Base-by-base conservation (phyloP, 306 rosid species). In the Castanospermum australe region DNA sequence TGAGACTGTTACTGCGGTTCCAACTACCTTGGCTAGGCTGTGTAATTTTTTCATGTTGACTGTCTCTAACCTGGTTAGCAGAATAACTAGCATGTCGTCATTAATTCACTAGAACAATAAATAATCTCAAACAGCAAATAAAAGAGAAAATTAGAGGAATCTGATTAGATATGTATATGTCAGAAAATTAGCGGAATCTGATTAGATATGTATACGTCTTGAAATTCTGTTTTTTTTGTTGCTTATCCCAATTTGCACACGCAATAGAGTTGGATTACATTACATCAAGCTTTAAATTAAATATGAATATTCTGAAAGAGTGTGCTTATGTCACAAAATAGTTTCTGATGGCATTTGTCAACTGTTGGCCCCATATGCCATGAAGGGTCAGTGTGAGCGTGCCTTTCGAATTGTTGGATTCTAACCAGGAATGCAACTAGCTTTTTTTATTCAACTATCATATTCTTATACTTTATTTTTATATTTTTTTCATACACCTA, bases 1-100 rank as follows among this genome's bases (percentile, higher is more conserved):
- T 21, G 87, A 68, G 2, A 96, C 93, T 11, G 99, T 91, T 17
- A 93, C 79, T 13, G 68, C 88, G 0, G 99, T 96, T 62, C 99
- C 99, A 20, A 81, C 69, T 32, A 96, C 92, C 87, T 96, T 96
- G 2, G 98, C 98, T 0, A 86, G 2, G 77, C 98, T 96, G 11
- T 85, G 92, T 3, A 93, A 11, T 71, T 96, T 96, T 75, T 22
- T 96, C 4, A 89, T 76, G 68, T 96, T 91, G 42, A 96, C 96
- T 4, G 63, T 88, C 89, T 96, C 99, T 75, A 96, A 84, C 93
- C 99, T 96, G 79, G 9, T 30, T 14, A 3, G 54, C 38, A 25
- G 14, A 51, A 6, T 1, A 69, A 42, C 11, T 4, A 39, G 10
- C 11, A 39, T 39, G 15, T 66, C 54, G n/a, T n/a, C n/a, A 41